These are phyloP conservation scores for Vaccinium corymbosum DNA, from an alignment of 148 eudicot species.

Conservation along the genomic window DNA sequence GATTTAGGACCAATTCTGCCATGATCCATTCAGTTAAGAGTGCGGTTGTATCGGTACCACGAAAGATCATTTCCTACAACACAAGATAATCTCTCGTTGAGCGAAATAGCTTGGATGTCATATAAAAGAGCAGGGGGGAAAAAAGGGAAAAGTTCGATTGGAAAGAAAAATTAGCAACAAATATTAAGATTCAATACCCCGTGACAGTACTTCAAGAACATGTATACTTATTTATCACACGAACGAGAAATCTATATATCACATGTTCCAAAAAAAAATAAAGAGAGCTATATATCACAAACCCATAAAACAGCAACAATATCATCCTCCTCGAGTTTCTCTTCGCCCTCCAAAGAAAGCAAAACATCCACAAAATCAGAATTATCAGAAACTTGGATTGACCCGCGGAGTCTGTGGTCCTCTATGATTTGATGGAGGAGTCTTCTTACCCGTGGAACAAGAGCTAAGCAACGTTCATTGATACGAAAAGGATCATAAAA, in stretches of 20 bases:
- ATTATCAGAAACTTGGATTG: not conserved
- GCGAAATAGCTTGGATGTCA: not conserved
- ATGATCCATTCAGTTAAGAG: conserved; percentile 66
- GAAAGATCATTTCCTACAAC: conserved; percentile 71
- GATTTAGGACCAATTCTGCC: conserved; percentile 56
- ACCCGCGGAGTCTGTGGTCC: conserved; percentile 23
- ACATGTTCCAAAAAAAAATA: not conserved
- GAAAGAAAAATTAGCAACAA: too few relatives aligned
- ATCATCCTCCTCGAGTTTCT: conserved; percentile 28
- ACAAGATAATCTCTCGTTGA: not conserved
- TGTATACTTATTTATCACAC: too few relatives aligned
- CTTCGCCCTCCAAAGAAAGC: conserved; percentile 49
- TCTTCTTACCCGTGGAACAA: conserved; percentile 50
- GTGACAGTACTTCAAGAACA: too few relatives aligned
- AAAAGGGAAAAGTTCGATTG: too few relatives aligned
- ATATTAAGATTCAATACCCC: too few relatives aligned
- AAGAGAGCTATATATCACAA: not conserved
- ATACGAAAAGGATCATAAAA: conserved; percentile 46
- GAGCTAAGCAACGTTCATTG: conserved; percentile 30
- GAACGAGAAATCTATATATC: too few relatives aligned
- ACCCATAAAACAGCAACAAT: conserved; percentile 41
- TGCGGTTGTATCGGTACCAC: conserved; percentile 70
- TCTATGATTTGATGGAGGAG: conserved; percentile 36
- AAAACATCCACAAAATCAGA: conserved; percentile 49
- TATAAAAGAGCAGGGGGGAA: too few relatives aligned